These are phyloP conservation scores for Debaryomyces hansenii DNA, from an alignment of 805 yeast genomes.

Conservation along the genomic window DNA sequence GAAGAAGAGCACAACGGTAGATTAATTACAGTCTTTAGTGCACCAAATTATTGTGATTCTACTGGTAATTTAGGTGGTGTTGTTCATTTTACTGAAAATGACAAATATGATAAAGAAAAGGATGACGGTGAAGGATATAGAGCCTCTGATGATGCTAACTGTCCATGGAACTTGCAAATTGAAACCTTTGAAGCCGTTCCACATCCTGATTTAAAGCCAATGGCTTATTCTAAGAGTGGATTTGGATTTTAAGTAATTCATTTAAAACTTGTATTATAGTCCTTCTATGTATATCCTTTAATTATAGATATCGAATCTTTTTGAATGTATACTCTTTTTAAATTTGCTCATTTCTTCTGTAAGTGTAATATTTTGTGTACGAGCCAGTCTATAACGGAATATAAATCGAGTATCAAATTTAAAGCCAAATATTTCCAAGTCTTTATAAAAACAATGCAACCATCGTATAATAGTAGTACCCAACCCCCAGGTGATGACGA, in stretches of 20 bases:
- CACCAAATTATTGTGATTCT: conserved; percentile 95
- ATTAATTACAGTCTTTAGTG: conserved; percentile 92
- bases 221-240: conserved; percentile 72
- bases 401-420: too few species aligned
- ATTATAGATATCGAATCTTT: too few species aligned
- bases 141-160: conserved; percentile 33
- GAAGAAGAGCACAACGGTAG: conserved; percentile 84
- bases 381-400: too few species aligned
- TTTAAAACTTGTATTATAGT: neutral
- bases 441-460: neutral
- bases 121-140: conserved; percentile 45
- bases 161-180: conserved; percentile 50
- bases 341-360: too few species aligned
- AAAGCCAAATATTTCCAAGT: too few species aligned
- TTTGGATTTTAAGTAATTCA: conserved; percentile 31
- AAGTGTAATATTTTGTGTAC: too few species aligned
- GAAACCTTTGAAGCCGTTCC: conserved; percentile 76
- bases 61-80: conserved; percentile 91
- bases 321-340: too few species aligned
- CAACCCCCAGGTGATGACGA: conserved; percentile 17
- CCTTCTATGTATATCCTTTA: neutral
- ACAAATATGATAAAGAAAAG: conserved; percentile 44
- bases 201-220: conserved; percentile 90
- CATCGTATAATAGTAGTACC: neutral
- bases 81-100: conserved; percentile 61